Evolutionary conservation across 2,329 filamentous ascomycete species (phyloP).

Genomic region (Aspergillus pseudoglaucus): DNA sequence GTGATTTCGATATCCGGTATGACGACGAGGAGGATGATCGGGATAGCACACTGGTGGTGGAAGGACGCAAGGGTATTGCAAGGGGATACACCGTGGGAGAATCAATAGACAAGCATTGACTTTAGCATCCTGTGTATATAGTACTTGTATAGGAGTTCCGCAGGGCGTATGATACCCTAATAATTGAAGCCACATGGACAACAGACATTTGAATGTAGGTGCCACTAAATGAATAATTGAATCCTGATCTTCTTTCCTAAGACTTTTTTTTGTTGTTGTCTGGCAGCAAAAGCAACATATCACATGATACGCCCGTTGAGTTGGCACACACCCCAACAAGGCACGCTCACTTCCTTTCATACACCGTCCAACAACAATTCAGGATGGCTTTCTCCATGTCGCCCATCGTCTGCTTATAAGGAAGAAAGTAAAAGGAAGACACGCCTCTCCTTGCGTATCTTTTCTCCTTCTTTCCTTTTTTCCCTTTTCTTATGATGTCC

Average conservation of each 20-base stretch:
- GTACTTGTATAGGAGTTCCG: too few relatives aligned
- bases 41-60: conserved; percentile 63
- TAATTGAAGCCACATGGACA: too few relatives aligned
- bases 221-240: too few relatives aligned
- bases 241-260: too few relatives aligned
- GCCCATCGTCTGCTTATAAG: conserved; percentile 18
- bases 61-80: conserved; percentile 81
- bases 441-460: conserved; percentile 13
- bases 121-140: too few relatives aligned
- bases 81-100: conserved; percentile 77
- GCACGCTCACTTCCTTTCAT: conserved; percentile 8
- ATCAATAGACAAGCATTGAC: conserved; percentile 34
- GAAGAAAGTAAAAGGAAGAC: background rate
- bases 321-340: conserved; percentile 1
- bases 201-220: too few relatives aligned
- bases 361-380: conserved; percentile 19
- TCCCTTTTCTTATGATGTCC: conserved; percentile 26
- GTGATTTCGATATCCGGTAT: conserved; percentile 64
- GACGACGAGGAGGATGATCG: conserved; percentile 45
- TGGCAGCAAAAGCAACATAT: conserved; percentile 7
- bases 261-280: too few relatives aligned
- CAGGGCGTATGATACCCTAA: too few relatives aligned
- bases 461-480: conserved; percentile 10
- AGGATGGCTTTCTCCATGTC: conserved; percentile 13
- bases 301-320: conserved; percentile 16